Evolutionary conservation across 2,329 filamentous ascomycete genomes (phyloP).

Genomic region (Westerdykella ornata): DNA sequence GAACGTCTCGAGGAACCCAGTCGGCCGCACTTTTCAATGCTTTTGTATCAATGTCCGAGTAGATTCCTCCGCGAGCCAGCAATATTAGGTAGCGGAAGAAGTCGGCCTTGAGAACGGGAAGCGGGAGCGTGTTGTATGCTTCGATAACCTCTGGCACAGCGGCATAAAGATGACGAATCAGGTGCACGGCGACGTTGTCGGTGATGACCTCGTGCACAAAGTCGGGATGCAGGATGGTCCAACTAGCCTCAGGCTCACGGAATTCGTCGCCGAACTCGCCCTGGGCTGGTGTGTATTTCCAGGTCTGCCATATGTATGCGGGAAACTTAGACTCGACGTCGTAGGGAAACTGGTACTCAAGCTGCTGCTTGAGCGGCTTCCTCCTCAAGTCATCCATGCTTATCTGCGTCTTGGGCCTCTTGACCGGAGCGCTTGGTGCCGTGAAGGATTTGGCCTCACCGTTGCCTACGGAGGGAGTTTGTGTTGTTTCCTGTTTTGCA

Average conservation of each 20-base stretch:
- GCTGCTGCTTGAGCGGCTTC: conserved; percentile 68
- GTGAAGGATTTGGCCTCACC: conserved; percentile 22
- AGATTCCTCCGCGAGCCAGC: conserved; percentile 72
- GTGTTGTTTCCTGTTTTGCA: conserved; percentile 15
- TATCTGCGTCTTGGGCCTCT: conserved; percentile 51
- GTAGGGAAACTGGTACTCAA: conserved; percentile 92
- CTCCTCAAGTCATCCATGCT: conserved; percentile 62
- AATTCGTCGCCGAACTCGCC: conserved; percentile 67
- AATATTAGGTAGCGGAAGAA: conserved; percentile 65
- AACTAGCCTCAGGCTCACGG: conserved; percentile 78
- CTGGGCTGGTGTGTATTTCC: conserved; percentile 79
- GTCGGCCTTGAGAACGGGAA: conserved; percentile 54
- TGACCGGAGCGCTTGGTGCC: conserved; percentile 25
- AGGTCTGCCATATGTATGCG: conserved; percentile 98
- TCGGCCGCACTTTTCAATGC: conserved; percentile 76
- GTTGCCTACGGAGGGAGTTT: conserved; percentile 7
- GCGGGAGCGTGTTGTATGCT: conserved; percentile 45
- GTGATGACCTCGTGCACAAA: conserved; percentile 97
- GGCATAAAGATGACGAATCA: conserved; percentile 81
- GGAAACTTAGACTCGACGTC: conserved; percentile 83
- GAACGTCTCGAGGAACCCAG: conserved; percentile 77
- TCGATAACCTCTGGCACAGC: conserved; percentile 49
- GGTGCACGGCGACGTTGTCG: conserved; percentile 74
- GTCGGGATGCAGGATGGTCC: conserved; percentile 77
- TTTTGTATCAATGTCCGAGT: conserved; percentile 75